Base-by-base conservation (phyloP, 1,139 yeast species). In the Yamadazyma dendronema region DNA sequence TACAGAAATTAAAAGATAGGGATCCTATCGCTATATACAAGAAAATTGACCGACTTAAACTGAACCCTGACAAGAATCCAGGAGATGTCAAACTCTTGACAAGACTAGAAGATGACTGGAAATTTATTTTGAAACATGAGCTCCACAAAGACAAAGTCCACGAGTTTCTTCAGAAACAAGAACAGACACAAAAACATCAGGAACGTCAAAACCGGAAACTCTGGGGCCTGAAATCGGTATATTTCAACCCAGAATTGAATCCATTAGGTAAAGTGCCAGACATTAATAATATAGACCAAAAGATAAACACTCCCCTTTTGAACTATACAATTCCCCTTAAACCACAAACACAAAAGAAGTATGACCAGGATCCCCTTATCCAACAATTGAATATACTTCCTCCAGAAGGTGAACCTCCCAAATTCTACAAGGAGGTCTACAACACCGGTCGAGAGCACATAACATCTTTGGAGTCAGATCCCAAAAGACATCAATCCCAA, bases 211-310 rank as follows among this genome's bases (percentile, higher is more conserved):
- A 38, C 6, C 50, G 47, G 3, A 65, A 59, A 39, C 56, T 67
- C 16, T 64, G 67, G 63, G 76, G 74, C 1, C 51, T 42, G 37
- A 49, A 63, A 30, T 68, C 74, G 3, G 55, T 69, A 1, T 71
- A 62, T 42, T 71, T 68, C 48, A 71, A 71, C 43, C 73, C 75
- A 3, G 77, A 71, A 43, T 49, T 71, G 29, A 71, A 71, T 37
- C 76, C 77, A 3, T 50, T 69, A 14, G 77, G 77, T 0, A 67
- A 66, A 39, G 68, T 67, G 0, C 77, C 77, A 0, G 40, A 47
- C 3, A 7, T 32, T 2, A 27, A 23, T 13, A 40, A 31, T 12
- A n/a, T n/a, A n/a, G n/a, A 19, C 22, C 35, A 40, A 11, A 34
- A 25, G n/a, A 31, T 44, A 3, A 27, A 31, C 1, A 19, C 36